These are phyloP conservation scores for Monosporascus cannonballus DNA, from an alignment of 2,329 filamentous ascomycete species.

Conservation along the genomic window DNA sequence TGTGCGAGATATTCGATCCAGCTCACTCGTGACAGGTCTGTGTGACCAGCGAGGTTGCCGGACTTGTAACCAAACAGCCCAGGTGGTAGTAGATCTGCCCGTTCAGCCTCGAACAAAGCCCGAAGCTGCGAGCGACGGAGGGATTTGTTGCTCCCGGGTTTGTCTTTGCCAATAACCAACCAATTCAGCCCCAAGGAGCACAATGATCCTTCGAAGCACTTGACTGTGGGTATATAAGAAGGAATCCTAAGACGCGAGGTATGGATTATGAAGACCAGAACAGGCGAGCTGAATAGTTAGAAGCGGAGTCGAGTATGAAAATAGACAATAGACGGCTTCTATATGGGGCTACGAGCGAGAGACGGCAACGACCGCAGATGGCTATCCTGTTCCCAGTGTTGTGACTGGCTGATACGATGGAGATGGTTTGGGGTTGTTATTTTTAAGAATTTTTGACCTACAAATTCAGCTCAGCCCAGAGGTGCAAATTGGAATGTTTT, in stretches of 20 bases:
- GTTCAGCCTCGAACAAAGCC: not conserved
- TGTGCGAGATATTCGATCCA: not conserved
- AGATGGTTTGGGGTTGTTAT: not conserved
- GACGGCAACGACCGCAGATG: not conserved
- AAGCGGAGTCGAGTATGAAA: not conserved
- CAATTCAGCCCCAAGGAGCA: not conserved
- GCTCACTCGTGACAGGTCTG: not conserved
- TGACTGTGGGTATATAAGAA: not conserved
- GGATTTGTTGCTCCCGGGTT: conserved; percentile 1
- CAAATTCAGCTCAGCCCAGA: not conserved
- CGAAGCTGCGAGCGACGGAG: not conserved
- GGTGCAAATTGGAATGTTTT: not conserved
- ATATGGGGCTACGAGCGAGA: not conserved
- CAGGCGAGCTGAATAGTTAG: not conserved
- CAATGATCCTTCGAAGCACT: not conserved
- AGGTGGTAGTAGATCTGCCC: not conserved
- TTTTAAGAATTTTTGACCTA: not conserved
- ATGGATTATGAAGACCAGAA: not conserved
- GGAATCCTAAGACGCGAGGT: not conserved
- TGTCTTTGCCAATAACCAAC: conserved; percentile 1
- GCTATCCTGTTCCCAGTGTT: not conserved
- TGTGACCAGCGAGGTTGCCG: not conserved
- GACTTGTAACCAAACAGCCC: not conserved
- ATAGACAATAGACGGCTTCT: not conserved
- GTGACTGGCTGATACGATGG: not conserved